Conservation (phyloP, 345 rosid genomes). For the Alliaria petiolata region DNA sequence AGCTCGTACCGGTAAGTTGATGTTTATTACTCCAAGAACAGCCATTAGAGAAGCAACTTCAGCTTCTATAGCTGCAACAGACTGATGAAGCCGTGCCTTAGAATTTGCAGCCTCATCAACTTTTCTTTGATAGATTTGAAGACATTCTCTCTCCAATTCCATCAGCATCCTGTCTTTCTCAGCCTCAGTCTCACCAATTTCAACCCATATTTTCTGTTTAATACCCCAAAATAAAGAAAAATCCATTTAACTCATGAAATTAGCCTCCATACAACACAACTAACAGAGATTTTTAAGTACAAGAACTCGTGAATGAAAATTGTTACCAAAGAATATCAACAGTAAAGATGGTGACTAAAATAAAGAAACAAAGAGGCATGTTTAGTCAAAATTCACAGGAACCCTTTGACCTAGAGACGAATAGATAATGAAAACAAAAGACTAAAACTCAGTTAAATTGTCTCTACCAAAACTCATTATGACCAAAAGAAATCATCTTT, state of each 20-base stretch:
- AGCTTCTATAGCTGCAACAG: conserved; percentile 88
- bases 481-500: conserved; percentile 34
- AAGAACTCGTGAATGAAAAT: conserved; percentile 3
- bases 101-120: conserved; percentile 87
- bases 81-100: conserved; percentile 90
- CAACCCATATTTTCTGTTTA: conserved; percentile 94
- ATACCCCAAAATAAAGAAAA: neutral
- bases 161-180: conserved; percentile 75
- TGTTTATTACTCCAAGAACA: conserved; percentile 70
- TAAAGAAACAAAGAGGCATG: conserved; percentile 9
- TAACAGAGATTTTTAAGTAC: neutral
- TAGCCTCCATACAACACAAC: neutral
- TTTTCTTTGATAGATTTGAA: conserved; percentile 82
- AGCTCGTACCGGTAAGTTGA: conserved; percentile 53
- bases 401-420: conserved; percentile 23
- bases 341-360: neutral
- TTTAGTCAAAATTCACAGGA: conserved; percentile 26
- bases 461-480: conserved; percentile 41
- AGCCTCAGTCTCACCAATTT: conserved; percentile 80
- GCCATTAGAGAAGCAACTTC: conserved; percentile 90
- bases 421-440: conserved; percentile 20
- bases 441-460: conserved; percentile 18
- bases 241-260: neutral
- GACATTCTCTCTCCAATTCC: conserved; percentile 88
- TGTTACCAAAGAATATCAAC: neutral